Evolutionary conservation across 2,329 filamentous ascomycete species (phyloP), one percentile per base, ranked within the genome.

Genomic region (Aulographum hederae): DNA sequence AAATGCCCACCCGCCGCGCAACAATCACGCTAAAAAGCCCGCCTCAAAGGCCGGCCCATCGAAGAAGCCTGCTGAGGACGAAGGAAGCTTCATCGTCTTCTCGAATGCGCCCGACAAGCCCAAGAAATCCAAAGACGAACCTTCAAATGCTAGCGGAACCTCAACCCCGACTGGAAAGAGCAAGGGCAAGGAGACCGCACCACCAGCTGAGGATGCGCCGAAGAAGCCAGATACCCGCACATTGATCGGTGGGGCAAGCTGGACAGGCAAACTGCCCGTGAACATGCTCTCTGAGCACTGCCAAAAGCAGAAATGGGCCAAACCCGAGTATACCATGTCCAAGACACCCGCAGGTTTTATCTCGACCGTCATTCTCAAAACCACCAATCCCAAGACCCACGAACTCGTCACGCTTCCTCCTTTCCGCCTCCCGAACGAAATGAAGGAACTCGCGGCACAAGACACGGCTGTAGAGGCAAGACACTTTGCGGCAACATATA

Each of bases 221-320:
- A 72, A 70, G 50, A 70, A 67, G 42, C 68, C 69, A 26, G 63
- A 69, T 30, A 67, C 66, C 15, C 60, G 68, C 53, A 81, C 91
- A 43, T 61, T 98, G 41, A 92, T 98, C 46, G 89, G 84, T 26
- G 89, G 89, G 30, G 73, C 82, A 36, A 94, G 84, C 43, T 98
- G 89, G 89, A 98, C 89, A 0, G 89, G 89, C 26, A 98, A 98
- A 52, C 61, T 98, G 19, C 89, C 89, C 1, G 79, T 94, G 40
- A 94, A 92, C 49, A 66, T 95, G 45, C 69, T 95, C 39, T 81
- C 79, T 21, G 89, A 95, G 61, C 80, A 92, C 56, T 94, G 85
- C 46, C 84, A 93, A 57, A 91, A 86, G 53, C 80, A 92, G 52
- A 82, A 81, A 50, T 98, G 89, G 89, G 79, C 82, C 41, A 86